Conservation (phyloP, 1,284 basidiomycete genomes). For the Fomes fomentarius region DNA sequence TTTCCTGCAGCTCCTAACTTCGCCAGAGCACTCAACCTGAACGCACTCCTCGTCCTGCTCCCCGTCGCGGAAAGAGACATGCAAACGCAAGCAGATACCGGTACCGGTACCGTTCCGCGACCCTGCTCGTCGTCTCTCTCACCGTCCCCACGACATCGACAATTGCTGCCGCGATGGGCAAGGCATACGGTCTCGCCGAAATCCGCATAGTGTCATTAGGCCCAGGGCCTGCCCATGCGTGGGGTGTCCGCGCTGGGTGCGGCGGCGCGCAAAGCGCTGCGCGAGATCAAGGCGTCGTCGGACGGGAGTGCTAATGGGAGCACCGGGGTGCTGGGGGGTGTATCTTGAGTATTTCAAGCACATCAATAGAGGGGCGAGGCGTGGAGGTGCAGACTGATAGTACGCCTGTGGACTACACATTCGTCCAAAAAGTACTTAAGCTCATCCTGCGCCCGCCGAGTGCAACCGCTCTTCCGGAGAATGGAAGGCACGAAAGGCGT, state of each 20-base stretch:
- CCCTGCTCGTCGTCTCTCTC: constrained; percentile 65
- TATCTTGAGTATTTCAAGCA: constrained; percentile 56
- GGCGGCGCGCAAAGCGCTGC: constrained; percentile 40
- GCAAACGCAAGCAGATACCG: too few relatives aligned
- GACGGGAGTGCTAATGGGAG: constrained; percentile 17
- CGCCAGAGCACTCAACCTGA: constrained; percentile 26
- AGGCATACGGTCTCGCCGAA: constrained; percentile 39
- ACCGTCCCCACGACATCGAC: constrained; percentile 54
- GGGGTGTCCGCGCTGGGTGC: constrained; percentile 30
- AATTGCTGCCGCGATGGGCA: constrained; percentile 64
- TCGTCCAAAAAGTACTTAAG: constrained; percentile 59
- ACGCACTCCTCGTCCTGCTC: constrained; percentile 59
- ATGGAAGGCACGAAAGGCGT: constrained; percentile 8
- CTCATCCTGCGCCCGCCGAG: constrained; percentile 38
- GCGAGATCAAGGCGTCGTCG: constrained; percentile 34
- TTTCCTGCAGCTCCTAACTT: constrained; percentile 33
- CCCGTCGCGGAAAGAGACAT: constrained; percentile 34
- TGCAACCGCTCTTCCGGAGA: constrained; percentile 18
- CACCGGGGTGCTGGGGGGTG: constrained; percentile 40
- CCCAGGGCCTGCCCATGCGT: constrained; percentile 2
- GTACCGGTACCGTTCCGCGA: constrained; percentile 30
- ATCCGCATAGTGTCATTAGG: not conserved
- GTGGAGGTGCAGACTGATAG: constrained; percentile 7
- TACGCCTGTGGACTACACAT: constrained; percentile 45
- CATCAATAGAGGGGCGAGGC: constrained; percentile 21